Evolutionary conservation across 106 monocot species (phyloP).

Genomic region (Dioscorea alata): DNA sequence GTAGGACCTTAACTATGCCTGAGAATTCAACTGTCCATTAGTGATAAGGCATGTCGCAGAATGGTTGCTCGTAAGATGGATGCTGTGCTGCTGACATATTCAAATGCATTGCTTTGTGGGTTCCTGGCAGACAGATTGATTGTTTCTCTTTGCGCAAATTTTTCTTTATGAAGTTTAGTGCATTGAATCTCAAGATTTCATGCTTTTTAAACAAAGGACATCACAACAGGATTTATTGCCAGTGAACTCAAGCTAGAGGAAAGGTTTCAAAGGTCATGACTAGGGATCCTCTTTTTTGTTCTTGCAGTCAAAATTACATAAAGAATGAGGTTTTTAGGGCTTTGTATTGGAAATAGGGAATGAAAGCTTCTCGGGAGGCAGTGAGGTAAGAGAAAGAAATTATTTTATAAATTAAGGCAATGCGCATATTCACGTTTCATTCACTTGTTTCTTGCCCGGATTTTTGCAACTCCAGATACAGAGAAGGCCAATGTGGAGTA

Average conservation of each 20-base stretch:
- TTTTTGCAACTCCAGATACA: no score
- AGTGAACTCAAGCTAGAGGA: conserved; percentile 75
- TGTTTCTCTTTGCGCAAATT: not conserved
- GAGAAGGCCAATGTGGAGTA: no score
- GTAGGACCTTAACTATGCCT: conserved; percentile 86
- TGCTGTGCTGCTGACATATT: conserved; percentile 81
- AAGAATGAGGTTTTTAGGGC: no score
- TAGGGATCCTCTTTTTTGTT: conserved; percentile 75
- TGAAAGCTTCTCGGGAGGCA: no score
- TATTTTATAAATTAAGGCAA: no score
- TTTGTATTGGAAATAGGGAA: no score
- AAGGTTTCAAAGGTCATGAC: conserved; percentile 86
- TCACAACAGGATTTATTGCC: conserved; percentile 76
- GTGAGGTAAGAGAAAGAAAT: no score
- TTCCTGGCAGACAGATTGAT: conserved; percentile 76
- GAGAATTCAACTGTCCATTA: conserved; percentile 51
- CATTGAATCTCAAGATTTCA: not conserved
- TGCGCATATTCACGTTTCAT: no score
- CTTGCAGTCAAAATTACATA: conserved; percentile 86
- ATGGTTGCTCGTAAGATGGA: conserved; percentile 80
- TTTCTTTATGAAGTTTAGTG: not conserved
- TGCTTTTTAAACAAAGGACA: conserved; percentile 45
- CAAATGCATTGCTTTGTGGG: conserved; percentile 90
- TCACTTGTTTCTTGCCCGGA: no score
- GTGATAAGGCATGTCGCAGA: conserved; percentile 73